These are phyloP conservation scores for Kwoniella sp. DNA, from an alignment of 768 basidiomycete species.

Conservation along the genomic window DNA sequence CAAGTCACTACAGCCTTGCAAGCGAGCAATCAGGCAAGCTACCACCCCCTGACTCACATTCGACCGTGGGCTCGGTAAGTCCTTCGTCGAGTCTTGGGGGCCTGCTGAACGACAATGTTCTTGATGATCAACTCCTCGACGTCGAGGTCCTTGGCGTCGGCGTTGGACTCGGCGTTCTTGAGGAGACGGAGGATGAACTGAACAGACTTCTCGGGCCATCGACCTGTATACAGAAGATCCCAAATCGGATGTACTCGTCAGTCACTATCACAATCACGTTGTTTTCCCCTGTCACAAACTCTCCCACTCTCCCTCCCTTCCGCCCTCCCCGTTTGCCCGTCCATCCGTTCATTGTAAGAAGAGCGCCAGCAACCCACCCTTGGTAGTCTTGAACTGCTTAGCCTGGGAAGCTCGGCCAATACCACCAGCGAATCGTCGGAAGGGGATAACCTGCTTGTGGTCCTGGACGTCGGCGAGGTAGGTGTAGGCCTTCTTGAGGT, in stretches of 20 bases:
- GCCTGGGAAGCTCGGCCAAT: slow-evolving; percentile 93
- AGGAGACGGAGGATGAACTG: slow-evolving; percentile 89
- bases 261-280: too few species aligned
- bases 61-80: slow-evolving; percentile 75
- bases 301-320: too few species aligned
- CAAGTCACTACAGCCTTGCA: too few species aligned
- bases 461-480: slow-evolving; percentile 93
- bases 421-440: slow-evolving; percentile 92
- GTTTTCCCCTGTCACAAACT: neutral
- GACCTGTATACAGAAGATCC: too few species aligned
- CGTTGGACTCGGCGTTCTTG: slow-evolving; percentile 99
- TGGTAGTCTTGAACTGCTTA: slow-evolving; percentile 93
- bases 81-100: slow-evolving; percentile 98
- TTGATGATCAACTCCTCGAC: slow-evolving; percentile 90
- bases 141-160: slow-evolving; percentile 93
- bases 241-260: too few species aligned
- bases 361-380: slow-evolving; percentile 69
- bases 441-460: slow-evolving; percentile 95
- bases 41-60: too few species aligned
- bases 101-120: slow-evolving; percentile 98
- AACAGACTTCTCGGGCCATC: slow-evolving; percentile 99
- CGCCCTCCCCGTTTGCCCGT: neutral
- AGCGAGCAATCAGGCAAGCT: too few species aligned
- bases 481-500: slow-evolving; percentile 88
- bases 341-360: neutral